These are phyloP conservation scores for Solanum chiquidenum DNA, from an alignment of 257 asterid species.

Conservation along the genomic window DNA sequence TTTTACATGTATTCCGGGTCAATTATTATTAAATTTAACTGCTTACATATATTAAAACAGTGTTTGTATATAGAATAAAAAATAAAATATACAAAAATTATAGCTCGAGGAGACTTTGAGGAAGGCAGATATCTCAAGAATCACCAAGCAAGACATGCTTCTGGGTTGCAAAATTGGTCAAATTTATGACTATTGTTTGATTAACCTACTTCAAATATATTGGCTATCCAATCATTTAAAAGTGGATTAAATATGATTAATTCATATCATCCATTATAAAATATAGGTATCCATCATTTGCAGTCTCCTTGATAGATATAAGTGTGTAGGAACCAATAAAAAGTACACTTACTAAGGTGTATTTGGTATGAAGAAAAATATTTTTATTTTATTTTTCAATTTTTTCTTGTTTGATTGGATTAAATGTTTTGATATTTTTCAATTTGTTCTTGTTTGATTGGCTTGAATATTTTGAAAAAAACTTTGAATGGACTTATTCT, in stretches of 20 bases:
- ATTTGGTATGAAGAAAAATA: too few relatives aligned
- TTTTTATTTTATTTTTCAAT: too few relatives aligned
- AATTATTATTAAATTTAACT: background rate
- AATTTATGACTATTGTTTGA: too few relatives aligned
- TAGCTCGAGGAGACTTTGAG: background rate
- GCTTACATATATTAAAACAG: background rate
- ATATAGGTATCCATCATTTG: background rate
- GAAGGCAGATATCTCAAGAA: too few relatives aligned
- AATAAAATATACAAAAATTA: background rate
- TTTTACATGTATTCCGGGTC: background rate
- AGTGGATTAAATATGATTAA: background rate
- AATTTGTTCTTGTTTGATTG: too few relatives aligned
- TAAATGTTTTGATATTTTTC: too few relatives aligned
- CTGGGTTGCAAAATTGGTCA: too few relatives aligned
- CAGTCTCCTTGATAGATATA: background rate
- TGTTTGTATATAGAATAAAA: background rate
- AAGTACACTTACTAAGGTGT: background rate
- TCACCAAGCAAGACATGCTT: too few relatives aligned
- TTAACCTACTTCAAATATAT: too few relatives aligned
- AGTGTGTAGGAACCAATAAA: background rate
- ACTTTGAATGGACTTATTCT: background rate
- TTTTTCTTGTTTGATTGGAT: background rate
- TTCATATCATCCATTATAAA: background rate
- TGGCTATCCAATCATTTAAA: too few relatives aligned
- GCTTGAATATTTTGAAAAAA: too few relatives aligned